A percentile compares a stretch with the other conserved stretches of the same genome.
These are phyloP conservation scores for Wickerhamiella parazyma DNA, from an alignment of 805 yeast species.

Conservation along the genomic window DNA sequence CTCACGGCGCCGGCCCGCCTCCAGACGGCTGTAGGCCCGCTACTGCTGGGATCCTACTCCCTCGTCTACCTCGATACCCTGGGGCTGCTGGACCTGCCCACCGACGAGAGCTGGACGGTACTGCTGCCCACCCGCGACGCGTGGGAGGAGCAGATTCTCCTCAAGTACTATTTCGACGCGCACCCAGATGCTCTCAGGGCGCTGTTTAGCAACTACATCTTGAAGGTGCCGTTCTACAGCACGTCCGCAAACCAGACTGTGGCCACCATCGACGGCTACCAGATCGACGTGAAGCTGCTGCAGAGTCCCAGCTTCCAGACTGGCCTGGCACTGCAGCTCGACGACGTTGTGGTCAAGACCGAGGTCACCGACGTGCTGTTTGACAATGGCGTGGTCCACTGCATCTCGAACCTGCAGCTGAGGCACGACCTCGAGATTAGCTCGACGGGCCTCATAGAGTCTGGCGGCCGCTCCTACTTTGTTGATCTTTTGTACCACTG, in stretches of 20 bases:
- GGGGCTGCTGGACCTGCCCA: slow-evolving; percentile 38
- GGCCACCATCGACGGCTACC: slow-evolving; percentile 19
- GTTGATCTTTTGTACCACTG: slow-evolving; percentile 30
- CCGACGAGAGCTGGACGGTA: slow-evolving; percentile 53
- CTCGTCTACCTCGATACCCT: slow-evolving; percentile 41
- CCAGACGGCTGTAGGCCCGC: slow-evolving; percentile 50
- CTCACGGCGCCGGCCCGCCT: slow-evolving; percentile 51
- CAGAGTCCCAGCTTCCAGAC: background rate
- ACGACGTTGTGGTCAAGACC: slow-evolving; percentile 1
- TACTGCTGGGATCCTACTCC: slow-evolving; percentile 51
- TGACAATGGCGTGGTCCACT: slow-evolving; percentile 74
- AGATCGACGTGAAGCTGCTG: slow-evolving; percentile 8
- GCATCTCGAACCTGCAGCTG: slow-evolving; percentile 40
- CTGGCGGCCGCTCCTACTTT: slow-evolving; percentile 38
- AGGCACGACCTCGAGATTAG: slow-evolving; percentile 46
- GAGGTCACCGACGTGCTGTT: slow-evolving; percentile 51
- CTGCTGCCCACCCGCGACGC: slow-evolving; percentile 66
- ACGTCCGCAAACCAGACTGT: slow-evolving; percentile 31
- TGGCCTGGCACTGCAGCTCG: background rate
- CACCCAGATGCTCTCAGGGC: slow-evolving; percentile 39
- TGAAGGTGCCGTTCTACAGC: slow-evolving; percentile 55
- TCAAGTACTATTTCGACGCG: slow-evolving; percentile 41
- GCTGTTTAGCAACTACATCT: slow-evolving; percentile 43
- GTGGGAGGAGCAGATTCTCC: slow-evolving; percentile 53
- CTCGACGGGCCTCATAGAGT: slow-evolving; percentile 39